Percentiles rank a stretch among this genome's conserved stretches.
These are phyloP conservation scores for Dactylellina cionopaga DNA, from an alignment of 2,329 filamentous ascomycete genomes.

Conservation along the genomic window DNA sequence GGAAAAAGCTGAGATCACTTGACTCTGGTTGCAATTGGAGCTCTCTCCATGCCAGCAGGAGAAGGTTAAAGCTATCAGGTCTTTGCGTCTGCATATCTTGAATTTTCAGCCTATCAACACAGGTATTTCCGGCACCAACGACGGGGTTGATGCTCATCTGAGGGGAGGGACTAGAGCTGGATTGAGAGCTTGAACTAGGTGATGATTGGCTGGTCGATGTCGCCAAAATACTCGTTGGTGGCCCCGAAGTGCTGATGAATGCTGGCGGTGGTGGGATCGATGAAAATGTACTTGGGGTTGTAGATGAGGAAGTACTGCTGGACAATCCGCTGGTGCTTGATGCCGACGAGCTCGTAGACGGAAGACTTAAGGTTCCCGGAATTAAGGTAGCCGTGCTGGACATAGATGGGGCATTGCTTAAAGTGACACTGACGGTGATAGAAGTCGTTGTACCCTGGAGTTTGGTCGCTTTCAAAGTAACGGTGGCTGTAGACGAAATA, in stretches of 20 bases:
- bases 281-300: neutral
- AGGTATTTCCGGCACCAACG: slow-evolving; percentile 25
- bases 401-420: neutral
- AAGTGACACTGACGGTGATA: neutral
- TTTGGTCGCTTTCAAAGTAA: slow-evolving; percentile 19
- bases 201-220: no score
- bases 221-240: no score
- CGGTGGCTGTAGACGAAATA: slow-evolving; percentile 34
- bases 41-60: slow-evolving; percentile 52
- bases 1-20: slow-evolving; percentile 51
- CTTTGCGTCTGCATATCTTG: slow-evolving; percentile 35
- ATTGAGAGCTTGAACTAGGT: neutral
- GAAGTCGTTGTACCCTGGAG: neutral
- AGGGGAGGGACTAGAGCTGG: neutral
- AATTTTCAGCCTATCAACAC: slow-evolving; percentile 47
- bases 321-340: no score
- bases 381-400: neutral
- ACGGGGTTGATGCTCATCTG: slow-evolving; percentile 14
- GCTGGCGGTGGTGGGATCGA: slow-evolving; percentile 14
- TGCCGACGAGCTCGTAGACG: neutral
- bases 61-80: slow-evolving; percentile 54
- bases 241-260: neutral
- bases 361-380: neutral
- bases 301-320: no score
- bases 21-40: slow-evolving; percentile 52